These are phyloP conservation scores for Xylaria telfairii DNA, from an alignment of 495 filamentous ascomycete species.

Conservation along the genomic window DNA sequence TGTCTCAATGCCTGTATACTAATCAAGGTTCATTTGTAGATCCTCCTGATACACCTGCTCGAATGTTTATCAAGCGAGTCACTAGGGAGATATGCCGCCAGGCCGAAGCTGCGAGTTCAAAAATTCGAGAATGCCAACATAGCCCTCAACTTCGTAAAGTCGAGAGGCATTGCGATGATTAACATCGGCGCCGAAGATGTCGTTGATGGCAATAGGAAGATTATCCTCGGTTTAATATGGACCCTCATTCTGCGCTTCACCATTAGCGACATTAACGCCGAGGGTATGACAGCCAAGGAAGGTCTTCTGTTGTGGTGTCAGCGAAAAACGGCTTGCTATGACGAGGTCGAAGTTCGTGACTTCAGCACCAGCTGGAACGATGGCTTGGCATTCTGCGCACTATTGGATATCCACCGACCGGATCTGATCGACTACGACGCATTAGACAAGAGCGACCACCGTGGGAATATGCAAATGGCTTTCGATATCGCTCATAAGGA, in stretches of 20 bases:
- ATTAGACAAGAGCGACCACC: constrained; percentile 91
- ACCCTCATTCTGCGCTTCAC: constrained; percentile 96
- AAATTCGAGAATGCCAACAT: constrained; percentile 98
- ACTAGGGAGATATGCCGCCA: constrained; percentile 93
- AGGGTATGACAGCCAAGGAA: constrained; percentile 97
- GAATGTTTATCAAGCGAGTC: constrained; percentile 94
- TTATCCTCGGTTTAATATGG: constrained; percentile 96
- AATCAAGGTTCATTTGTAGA: constrained; percentile 54
- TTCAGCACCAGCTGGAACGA: constrained; percentile 98
- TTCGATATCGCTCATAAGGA: constrained; percentile 96
- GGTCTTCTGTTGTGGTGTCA: constrained; percentile 97
- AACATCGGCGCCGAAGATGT: constrained; percentile 99
- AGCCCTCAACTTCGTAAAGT: constrained; percentile 89
- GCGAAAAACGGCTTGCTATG: constrained; percentile 96
- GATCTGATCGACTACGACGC: constrained; percentile 96
- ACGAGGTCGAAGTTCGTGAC: constrained; percentile 91
- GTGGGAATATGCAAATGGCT: constrained; percentile 95
- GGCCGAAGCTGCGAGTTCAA: constrained; percentile 94
- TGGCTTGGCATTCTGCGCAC: constrained; percentile 92
- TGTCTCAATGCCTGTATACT: constrained; percentile 17
- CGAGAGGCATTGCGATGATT: constrained; percentile 90
- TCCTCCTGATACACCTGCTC: constrained; percentile 92
- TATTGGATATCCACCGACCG: constrained; percentile 95
- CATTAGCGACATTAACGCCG: constrained; percentile 97
- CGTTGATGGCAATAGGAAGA: constrained; percentile 96